A percentile compares a stretch with the other conserved stretches of the same genome.
Conservation (phyloP, 306 rosid genomes). For the Rosa persica region DNA sequence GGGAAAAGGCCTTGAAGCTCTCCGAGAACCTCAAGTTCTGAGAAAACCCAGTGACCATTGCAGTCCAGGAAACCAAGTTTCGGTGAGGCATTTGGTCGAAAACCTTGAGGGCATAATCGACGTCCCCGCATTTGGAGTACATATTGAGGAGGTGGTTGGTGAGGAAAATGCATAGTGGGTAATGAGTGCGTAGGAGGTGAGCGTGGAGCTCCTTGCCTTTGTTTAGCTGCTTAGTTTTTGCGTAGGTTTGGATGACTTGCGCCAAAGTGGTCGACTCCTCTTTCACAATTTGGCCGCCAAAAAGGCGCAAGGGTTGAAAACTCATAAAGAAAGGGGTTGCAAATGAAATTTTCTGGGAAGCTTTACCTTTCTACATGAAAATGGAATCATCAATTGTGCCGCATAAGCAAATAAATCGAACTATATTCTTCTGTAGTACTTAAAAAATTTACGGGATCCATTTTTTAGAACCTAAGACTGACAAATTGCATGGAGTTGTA, state of each 20-base stretch:
- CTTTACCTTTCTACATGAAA: neutral
- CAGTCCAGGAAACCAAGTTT: slow-evolving; percentile 61
- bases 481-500: no score
- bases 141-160: slow-evolving; percentile 48
- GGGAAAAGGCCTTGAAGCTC: slow-evolving; percentile 37
- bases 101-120: slow-evolving; percentile 38
- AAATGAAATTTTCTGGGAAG: neutral
- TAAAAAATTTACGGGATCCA: no score
- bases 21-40: slow-evolving; percentile 42
- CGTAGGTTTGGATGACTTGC: slow-evolving; percentile 41
- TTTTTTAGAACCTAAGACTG: no score
- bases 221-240: slow-evolving; percentile 42
- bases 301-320: slow-evolving; percentile 9
- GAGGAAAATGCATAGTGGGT: slow-evolving; percentile 38
- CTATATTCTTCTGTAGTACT: no score
- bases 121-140: slow-evolving; percentile 48
- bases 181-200: slow-evolving; percentile 38
- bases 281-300: slow-evolving; percentile 27
- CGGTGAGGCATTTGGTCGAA: slow-evolving; percentile 50
- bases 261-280: slow-evolving; percentile 31
- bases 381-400: no score
- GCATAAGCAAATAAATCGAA: no score
- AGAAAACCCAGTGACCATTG: slow-evolving; percentile 53
- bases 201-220: slow-evolving; percentile 61
- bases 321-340: slow-evolving; percentile 10